Evolutionary conservation across 129 eudicot genomes (phyloP).

Genomic region (Calendula officinalis): DNA sequence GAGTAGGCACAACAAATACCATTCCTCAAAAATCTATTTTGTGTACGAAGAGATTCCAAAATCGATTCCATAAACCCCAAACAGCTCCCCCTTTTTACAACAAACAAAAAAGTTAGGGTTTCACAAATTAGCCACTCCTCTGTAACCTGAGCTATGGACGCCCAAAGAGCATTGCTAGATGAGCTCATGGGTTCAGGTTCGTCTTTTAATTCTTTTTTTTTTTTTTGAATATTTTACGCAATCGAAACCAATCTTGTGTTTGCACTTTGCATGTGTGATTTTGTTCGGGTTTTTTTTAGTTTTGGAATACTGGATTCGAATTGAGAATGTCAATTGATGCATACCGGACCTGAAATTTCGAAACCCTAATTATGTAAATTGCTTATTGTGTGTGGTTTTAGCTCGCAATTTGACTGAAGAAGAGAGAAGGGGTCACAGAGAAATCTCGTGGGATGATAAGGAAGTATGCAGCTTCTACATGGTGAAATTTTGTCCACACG

Average conservation of each 20-base stretch:
- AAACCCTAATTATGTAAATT: slow-evolving; percentile 7
- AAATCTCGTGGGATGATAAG: slow-evolving; percentile 86
- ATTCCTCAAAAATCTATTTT: too few species aligned
- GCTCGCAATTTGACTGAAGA: slow-evolving; percentile 96
- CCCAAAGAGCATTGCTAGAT: slow-evolving; percentile 94
- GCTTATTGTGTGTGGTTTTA: slow-evolving; percentile 18
- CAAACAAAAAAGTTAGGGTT: slow-evolving; percentile 2
- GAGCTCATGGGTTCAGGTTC: slow-evolving; percentile 98
- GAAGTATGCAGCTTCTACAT: slow-evolving; percentile 86
- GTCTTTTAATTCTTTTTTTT: background rate
- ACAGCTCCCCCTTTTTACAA: background rate
- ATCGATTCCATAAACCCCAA: slow-evolving; percentile 1
- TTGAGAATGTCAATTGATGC: slow-evolving; percentile 5
- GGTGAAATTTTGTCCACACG: slow-evolving; percentile 97
- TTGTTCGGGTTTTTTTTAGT: background rate
- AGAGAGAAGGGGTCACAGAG: slow-evolving; percentile 88
- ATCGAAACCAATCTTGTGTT: background rate
- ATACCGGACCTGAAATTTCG: background rate
- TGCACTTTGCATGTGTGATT: background rate
- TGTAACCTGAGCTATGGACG: slow-evolving; percentile 60
- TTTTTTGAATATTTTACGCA: background rate
- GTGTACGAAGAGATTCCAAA: too few species aligned
- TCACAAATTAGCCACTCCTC: slow-evolving; percentile 1
- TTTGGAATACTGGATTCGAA: background rate
- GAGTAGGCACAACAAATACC: too few species aligned